Evolutionary conservation across 2,329 filamentous ascomycete species (phyloP).

Genomic region (Trichophaea hybrida): DNA sequence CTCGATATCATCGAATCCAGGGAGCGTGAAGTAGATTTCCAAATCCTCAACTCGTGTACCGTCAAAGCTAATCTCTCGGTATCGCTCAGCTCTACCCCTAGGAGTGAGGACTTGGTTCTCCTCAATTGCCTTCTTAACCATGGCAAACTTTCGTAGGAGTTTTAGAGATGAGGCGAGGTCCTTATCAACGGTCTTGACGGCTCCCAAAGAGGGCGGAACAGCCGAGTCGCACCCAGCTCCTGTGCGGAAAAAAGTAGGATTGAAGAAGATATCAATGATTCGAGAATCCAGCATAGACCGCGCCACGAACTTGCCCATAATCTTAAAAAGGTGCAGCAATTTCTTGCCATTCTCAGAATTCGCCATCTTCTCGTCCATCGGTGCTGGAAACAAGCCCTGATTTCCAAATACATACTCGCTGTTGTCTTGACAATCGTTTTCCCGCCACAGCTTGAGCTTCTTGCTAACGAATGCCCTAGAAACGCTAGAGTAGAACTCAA

Average conservation of each 20-base stretch:
- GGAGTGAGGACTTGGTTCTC: slow-evolving; percentile 51
- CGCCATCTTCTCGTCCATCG: slow-evolving; percentile 66
- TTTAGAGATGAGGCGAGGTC: slow-evolving; percentile 74
- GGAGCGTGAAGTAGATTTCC: slow-evolving; percentile 84
- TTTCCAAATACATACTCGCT: slow-evolving; percentile 76
- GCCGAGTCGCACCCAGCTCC: slow-evolving; percentile 42
- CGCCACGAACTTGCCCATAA: slow-evolving; percentile 92
- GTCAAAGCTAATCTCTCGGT: slow-evolving; percentile 57
- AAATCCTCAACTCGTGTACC: slow-evolving; percentile 71
- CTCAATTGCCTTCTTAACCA: slow-evolving; percentile 69
- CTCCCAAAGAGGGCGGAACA: slow-evolving; percentile 71
- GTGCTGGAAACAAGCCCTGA: slow-evolving; percentile 78
- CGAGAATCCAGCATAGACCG: slow-evolving; percentile 96
- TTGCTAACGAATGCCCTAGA: slow-evolving; percentile 96
- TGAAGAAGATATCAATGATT: slow-evolving; percentile 95
- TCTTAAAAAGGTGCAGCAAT: slow-evolving; percentile 75
- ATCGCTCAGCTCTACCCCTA: slow-evolving; percentile 55
- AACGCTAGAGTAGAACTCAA: slow-evolving; percentile 96
- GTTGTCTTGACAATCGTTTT: slow-evolving; percentile 58
- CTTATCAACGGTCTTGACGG: slow-evolving; percentile 77
- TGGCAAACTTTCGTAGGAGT: slow-evolving; percentile 71
- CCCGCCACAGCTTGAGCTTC: slow-evolving; percentile 92
- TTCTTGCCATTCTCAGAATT: slow-evolving; percentile 67
- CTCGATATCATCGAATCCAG: slow-evolving; percentile 78
- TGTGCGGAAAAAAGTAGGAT: slow-evolving; percentile 93